Evolutionary conservation across 371 early-diverging fungal species (phyloP).

Genomic region (Mortierella sp.): DNA sequence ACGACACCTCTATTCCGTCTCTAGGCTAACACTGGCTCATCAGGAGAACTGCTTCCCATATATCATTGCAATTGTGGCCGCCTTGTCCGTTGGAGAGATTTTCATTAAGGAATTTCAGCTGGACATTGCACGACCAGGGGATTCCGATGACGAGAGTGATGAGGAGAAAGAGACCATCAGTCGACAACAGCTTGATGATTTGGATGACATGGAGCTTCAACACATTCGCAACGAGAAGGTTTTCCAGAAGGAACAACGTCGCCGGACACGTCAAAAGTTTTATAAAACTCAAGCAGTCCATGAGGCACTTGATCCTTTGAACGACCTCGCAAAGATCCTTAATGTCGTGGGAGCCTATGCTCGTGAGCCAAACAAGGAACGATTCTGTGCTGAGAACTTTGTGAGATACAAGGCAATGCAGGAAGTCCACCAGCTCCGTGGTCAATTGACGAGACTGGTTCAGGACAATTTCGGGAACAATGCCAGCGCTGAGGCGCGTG

Average conservation of each 20-base stretch:
- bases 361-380: conserved; percentile 78
- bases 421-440: conserved; percentile 89
- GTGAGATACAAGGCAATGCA: conserved; percentile 93
- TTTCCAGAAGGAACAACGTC: conserved; percentile 61
- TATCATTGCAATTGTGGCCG: conserved; percentile 90
- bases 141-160: conserved; percentile 54
- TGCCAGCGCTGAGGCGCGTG: conserved; percentile 7
- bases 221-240: conserved; percentile 57
- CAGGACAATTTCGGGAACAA: conserved; percentile 69
- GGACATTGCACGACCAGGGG: conserved; percentile 57
- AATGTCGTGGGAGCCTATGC: conserved; percentile 91
- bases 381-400: conserved; percentile 84
- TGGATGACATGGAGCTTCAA: conserved; percentile 54
- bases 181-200: conserved; percentile 30
- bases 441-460: conserved; percentile 86
- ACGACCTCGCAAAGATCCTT: conserved; percentile 86
- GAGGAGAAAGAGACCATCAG: conserved; percentile 52
- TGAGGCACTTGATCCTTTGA: conserved; percentile 78
- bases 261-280: conserved; percentile 60
- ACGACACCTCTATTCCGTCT: conserved; percentile 2
- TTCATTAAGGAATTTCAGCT: conserved; percentile 80
- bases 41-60: conserved; percentile 85
- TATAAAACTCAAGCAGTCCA: conserved; percentile 63
- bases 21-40: conserved; percentile 86
- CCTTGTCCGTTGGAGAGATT: conserved; percentile 92